Conservation (phyloP, 495 filamentous ascomycete species). For the Sordaria brevicollis region DNA sequence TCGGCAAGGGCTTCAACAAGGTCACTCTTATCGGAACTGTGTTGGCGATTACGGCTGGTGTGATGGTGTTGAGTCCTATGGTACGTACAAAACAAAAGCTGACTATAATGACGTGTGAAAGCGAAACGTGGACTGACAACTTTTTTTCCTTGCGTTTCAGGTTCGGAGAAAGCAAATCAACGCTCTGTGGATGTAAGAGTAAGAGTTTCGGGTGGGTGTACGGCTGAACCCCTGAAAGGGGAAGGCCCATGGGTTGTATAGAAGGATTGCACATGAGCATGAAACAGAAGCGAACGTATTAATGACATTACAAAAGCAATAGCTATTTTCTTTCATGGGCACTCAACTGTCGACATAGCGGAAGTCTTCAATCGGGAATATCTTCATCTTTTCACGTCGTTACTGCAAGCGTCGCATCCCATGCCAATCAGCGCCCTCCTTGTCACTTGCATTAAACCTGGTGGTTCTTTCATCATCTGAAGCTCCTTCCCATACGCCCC, state of each 20-base stretch:
- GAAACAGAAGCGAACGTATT: not conserved
- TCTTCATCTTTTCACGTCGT: too few relatives aligned
- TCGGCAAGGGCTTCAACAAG: constrained; percentile 90
- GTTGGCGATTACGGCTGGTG: constrained; percentile 60
- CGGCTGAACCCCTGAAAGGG: not conserved
- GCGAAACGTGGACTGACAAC: not conserved
- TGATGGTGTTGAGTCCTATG: constrained; percentile 71
- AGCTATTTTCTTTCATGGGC: too few relatives aligned
- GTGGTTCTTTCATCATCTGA: too few relatives aligned
- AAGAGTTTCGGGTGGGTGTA: not conserved
- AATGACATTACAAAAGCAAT: not conserved
- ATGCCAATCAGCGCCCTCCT: too few relatives aligned
- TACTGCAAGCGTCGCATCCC: too few relatives aligned
- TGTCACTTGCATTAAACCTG: too few relatives aligned
- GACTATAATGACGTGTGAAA: not conserved
- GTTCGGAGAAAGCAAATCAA: constrained; percentile 32
- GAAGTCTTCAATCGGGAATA: too few relatives aligned
- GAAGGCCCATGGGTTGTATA: not conserved
- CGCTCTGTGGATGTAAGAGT: constrained; percentile 17
- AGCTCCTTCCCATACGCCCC: too few relatives aligned
- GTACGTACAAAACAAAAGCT: constrained; percentile 52
- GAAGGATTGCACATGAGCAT: not conserved
- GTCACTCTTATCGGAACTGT: constrained; percentile 76
- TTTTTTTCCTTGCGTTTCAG: constrained; percentile 15
- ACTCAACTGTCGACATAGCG: too few relatives aligned